Percentiles rank a stretch among this genome's conserved stretches.
Evolutionary conservation across 2,329 filamentous ascomycete species (phyloP).

Genomic region (Fusarium albosuccineum): DNA sequence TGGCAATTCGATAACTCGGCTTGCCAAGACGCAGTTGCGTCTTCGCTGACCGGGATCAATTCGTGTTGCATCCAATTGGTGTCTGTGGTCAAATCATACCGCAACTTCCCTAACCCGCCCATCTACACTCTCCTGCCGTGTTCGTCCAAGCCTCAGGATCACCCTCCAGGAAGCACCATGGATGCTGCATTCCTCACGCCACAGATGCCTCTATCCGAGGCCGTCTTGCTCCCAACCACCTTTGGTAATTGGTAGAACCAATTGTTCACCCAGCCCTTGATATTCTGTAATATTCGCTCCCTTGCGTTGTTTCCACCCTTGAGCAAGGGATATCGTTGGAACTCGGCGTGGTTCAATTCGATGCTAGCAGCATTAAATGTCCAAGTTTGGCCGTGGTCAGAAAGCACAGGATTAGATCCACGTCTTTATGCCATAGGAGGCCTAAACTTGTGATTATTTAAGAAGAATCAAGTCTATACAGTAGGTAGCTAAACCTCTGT

Average conservation of each 20-base stretch:
- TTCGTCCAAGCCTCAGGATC: neutral
- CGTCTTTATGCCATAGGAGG: no score
- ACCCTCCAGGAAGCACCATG: neutral
- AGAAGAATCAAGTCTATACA: no score
- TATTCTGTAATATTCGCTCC: neutral
- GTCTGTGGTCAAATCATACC: neutral
- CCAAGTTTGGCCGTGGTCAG: no score
- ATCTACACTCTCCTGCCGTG: neutral
- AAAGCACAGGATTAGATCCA: no score
- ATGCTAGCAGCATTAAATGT: no score
- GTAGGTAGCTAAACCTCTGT: no score
- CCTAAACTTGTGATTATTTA: no score
- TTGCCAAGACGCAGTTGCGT: conserved; percentile 1
- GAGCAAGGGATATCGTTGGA: no score
- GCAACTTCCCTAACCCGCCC: conserved; percentile 8
- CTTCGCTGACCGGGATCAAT: neutral
- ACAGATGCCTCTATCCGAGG: conserved; percentile 5
- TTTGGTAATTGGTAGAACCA: no score
- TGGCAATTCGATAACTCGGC: neutral
- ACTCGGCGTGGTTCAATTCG: no score
- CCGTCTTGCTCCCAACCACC: neutral
- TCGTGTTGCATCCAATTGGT: neutral
- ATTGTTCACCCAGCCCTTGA: no score
- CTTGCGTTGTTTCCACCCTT: neutral
- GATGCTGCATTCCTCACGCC: conserved; percentile 27